phyloP scores from a whole-genome alignment of 1,139 yeast species.

The Keqinozyma sinolaborantium region DNA sequence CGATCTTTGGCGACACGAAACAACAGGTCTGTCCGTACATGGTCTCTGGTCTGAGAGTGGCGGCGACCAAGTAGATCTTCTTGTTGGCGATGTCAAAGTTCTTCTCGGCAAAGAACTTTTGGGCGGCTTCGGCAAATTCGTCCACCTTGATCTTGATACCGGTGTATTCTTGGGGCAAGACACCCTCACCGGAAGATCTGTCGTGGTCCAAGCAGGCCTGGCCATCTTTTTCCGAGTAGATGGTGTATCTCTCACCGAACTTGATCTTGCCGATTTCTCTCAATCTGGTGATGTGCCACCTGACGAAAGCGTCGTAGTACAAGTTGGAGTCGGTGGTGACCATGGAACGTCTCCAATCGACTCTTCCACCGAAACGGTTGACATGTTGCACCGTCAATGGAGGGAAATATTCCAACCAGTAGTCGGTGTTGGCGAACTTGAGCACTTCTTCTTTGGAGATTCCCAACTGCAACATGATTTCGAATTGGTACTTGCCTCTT shows the following conservation, averaged over 20 bases:
- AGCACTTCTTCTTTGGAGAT: conserved; percentile 77
- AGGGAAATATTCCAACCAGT: conserved; percentile 93
- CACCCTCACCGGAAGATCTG: conserved; percentile 96
- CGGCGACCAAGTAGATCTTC: conserved; percentile 84
- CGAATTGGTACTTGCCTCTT: conserved; percentile 90
- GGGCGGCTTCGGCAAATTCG: conserved; percentile 60
- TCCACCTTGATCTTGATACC: conserved; percentile 81
- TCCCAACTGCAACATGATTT: conserved; percentile 93
- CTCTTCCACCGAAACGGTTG: conserved; percentile 81
- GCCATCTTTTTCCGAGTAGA: conserved; percentile 95
- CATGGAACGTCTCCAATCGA: conserved; percentile 97
- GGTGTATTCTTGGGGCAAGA: conserved; percentile 92
- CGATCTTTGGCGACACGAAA: conserved; percentile 93
- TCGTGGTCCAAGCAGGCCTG: conserved; percentile 99
- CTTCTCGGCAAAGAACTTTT: conserved; percentile 43
- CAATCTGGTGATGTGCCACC: conserved; percentile 95
- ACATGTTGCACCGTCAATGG: conserved; percentile 84
- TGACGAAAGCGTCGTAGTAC: conserved; percentile 89
- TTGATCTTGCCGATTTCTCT: conserved; percentile 86
- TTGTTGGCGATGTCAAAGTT: conserved; percentile 47
- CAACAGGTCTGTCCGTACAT: conserved; percentile 99
- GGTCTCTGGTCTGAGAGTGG: conserved; percentile 97
- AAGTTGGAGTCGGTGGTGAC: conserved; percentile 95
- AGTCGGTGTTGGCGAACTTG: conserved; percentile 82
- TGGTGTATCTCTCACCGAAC: conserved; percentile 97